Conservation (phyloP, 164 flowering plant species). For the Tetrastigma voinierianum region DNA sequence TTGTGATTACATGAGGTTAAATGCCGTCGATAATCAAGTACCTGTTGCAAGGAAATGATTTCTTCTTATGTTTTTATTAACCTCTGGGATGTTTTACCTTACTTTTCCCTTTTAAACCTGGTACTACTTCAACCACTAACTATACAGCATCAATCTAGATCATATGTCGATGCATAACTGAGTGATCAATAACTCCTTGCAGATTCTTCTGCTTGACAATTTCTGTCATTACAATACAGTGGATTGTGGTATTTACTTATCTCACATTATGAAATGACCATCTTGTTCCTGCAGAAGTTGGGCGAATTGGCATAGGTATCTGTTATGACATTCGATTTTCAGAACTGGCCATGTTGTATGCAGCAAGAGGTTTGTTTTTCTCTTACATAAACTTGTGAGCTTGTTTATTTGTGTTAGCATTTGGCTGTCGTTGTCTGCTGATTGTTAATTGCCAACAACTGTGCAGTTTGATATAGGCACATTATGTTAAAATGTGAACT, state of each 20-base stretch:
- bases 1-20: no score
- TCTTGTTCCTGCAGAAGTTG: slow-evolving; percentile 54
- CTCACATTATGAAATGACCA: slow-evolving; percentile 6
- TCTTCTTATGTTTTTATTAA: background rate
- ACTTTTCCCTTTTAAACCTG: background rate
- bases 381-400: background rate
- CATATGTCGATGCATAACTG: background rate
- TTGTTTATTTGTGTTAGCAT: background rate
- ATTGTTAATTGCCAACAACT: background rate
- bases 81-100: background rate
- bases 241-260: background rate
- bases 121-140: background rate
- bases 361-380: slow-evolving; percentile 74
- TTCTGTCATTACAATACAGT: background rate
- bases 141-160: background rate
- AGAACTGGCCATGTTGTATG: slow-evolving; percentile 90
- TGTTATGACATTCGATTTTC: slow-evolving; percentile 95
- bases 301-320: slow-evolving; percentile 97
- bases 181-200: background rate
- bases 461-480: background rate
- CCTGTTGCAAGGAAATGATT: background rate
- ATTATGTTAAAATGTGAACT: background rate
- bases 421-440: background rate
- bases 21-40: no score
- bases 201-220: background rate